Conservation (phyloP, 228 moss, liverwort and hornwort species). For the Sphagnum fallax region DNA sequence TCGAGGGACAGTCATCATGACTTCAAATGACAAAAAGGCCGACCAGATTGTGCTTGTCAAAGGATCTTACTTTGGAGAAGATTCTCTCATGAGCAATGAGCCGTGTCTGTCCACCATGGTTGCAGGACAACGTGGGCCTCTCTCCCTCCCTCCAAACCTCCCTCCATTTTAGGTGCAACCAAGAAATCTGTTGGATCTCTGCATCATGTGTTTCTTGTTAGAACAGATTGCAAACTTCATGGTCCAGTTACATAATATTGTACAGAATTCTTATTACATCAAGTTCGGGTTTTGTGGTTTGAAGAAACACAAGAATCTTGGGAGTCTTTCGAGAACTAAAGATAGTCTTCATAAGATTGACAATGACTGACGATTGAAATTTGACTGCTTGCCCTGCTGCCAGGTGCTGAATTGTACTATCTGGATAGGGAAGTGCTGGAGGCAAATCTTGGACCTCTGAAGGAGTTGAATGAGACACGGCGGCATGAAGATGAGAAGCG, state of each 20-base stretch:
- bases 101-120: constrained; percentile 46
- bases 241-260: too few relatives aligned
- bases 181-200: too few relatives aligned
- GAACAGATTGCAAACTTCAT: too few relatives aligned
- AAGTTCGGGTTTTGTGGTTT: too few relatives aligned
- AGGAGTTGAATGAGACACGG: constrained; percentile 60
- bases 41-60: constrained; percentile 62
- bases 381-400: not conserved
- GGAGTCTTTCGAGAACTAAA: too few relatives aligned
- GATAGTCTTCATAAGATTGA: too few relatives aligned
- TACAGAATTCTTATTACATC: too few relatives aligned
- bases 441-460: constrained; percentile 65
- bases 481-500: constrained; percentile 56
- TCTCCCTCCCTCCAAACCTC: not conserved
- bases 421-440: constrained; percentile 91
- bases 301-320: too few relatives aligned
- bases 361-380: too few relatives aligned
- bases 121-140: constrained; percentile 51
- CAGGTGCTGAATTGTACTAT: constrained; percentile 72
- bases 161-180: too few relatives aligned
- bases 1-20: constrained; percentile 61
- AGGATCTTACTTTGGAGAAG: constrained; percentile 75
- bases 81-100: constrained; percentile 55
- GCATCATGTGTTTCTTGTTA: too few relatives aligned
- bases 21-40: constrained; percentile 41